Base-by-base conservation (phyloP, 2,329 filamentous ascomycete genomes). In the Aspergillus fructus region DNA sequence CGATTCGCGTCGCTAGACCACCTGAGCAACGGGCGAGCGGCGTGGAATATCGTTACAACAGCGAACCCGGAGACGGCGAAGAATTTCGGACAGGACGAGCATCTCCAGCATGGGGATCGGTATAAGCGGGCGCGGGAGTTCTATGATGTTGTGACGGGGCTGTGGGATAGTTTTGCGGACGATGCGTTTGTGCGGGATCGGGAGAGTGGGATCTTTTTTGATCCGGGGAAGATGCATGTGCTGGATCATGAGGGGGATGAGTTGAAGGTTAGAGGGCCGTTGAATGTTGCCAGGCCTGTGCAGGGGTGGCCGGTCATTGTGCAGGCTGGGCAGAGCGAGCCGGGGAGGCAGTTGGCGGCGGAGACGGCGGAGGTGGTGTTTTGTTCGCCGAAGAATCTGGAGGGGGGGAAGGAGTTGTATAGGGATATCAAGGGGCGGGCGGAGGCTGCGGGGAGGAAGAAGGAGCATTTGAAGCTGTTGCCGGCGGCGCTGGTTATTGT, bases 221-320 rank as follows among this genome's bases (percentile, higher is more conserved):
- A 85, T 49, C 81, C 81, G 0, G 77, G 76, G 4, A 83, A 78
- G 62, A 71, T 85, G 59, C 82, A 85, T 61, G 75, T 78, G 0
- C 67, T 84, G 17, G 74, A 84, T 60, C 82, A 85, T 65, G 71
- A 73, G 33, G 82, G 81, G 0, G 75, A 80, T 3, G 73, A 78
- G 30, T 67, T 82, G 24, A 71, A 76, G 51, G 79, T 82, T 1
- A 70, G 72, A 3, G 79, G 79, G 0, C 81, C 81, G 3, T 61
- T 83, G 52, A 83, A 83, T 55, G 83, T 84, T 52, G 81, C 80
- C 0, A 70, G 81, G 0, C 80, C 81, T 0, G 76, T 81, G 1
- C 81, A 84, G 59, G 81, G 81, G 0, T 83, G 80, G 79, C 81
- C 81, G 0, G 81, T 83, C 0, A 83, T 84, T 58, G 78, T 83